Percentiles rank a stretch among this genome's conserved stretches.
phyloP scores from a whole-genome alignment of 441 rosid genomes.

The Pelargonium cotyledonis region DNA sequence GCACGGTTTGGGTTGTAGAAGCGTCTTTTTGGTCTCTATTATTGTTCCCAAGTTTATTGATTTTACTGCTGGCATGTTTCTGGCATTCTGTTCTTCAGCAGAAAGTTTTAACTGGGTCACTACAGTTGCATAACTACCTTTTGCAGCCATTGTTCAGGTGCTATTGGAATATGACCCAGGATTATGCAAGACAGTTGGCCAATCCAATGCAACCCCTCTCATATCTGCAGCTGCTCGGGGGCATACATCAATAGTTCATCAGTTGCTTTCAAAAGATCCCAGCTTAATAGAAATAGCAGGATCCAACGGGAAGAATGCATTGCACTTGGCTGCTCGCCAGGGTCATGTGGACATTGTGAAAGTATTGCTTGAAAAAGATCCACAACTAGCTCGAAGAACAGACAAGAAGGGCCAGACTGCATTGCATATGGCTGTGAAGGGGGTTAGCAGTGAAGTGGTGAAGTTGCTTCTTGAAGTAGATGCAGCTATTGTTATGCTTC shows the following conservation, averaged over 20 bases:
- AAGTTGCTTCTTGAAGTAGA: conserved; percentile 61
- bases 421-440: conserved; percentile 90
- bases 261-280: conserved; percentile 54
- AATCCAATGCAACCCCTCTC: conserved; percentile 78
- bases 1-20: too few relatives aligned
- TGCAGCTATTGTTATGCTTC: conserved; percentile 71
- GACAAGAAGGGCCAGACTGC: conserved; percentile 96
- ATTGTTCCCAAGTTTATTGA: too few relatives aligned
- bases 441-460: conserved; percentile 52
- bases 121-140: conserved; percentile 16
- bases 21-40: too few relatives aligned
- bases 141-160: conserved; percentile 71
- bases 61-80: not conserved
- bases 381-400: conserved; percentile 64
- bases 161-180: conserved; percentile 53
- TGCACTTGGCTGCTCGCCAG: conserved; percentile 83
- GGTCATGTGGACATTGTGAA: conserved; percentile 80
- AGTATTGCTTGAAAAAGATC: conserved; percentile 51
- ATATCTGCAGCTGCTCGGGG: conserved; percentile 76
- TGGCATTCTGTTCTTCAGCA: conserved; percentile 6
- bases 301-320: conserved; percentile 77
- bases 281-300: conserved; percentile 52
- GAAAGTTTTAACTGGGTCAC: not conserved
- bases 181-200: conserved; percentile 66
- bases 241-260: conserved; percentile 49